phyloP scores from a whole-genome alignment of 2,329 filamentous ascomycete species.

The Phialophora macrospora region DNA sequence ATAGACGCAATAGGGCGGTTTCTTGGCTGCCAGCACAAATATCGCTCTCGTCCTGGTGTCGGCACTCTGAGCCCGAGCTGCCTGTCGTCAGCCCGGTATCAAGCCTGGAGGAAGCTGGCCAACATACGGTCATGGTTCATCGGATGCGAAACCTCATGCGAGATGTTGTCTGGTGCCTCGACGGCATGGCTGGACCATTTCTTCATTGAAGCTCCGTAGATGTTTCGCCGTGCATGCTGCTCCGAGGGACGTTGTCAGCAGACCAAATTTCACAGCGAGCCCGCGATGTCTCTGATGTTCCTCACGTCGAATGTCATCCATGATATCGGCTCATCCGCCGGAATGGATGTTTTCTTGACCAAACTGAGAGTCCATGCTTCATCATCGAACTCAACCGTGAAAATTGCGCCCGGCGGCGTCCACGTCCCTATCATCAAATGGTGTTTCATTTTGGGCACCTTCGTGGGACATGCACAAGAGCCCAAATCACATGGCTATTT shows the following conservation, averaged over 20 bases:
- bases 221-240: slow-evolving; percentile 80
- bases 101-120: not conserved
- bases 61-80: slow-evolving; percentile 61
- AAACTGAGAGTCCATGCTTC: slow-evolving; percentile 74
- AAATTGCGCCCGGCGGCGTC: slow-evolving; percentile 87
- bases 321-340: slow-evolving; percentile 83
- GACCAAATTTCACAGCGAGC: not conserved
- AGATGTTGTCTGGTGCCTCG: slow-evolving; percentile 74
- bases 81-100: slow-evolving; percentile 19
- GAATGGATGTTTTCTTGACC: slow-evolving; percentile 80
- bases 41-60: slow-evolving; percentile 86
- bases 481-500: not conserved
- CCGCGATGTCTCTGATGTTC: slow-evolving; percentile 13
- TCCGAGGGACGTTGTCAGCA: not conserved
- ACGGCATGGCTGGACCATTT: slow-evolving; percentile 86
- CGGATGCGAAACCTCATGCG: slow-evolving; percentile 73
- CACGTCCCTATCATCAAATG: slow-evolving; percentile 92
- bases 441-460: slow-evolving; percentile 53
- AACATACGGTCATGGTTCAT: slow-evolving; percentile 73
- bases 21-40: slow-evolving; percentile 79
- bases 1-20: slow-evolving; percentile 81
- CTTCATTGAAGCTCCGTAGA: slow-evolving; percentile 92
- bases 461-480: not conserved
- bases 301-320: slow-evolving; percentile 91
- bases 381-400: slow-evolving; percentile 86